Percentiles rank a stretch among this genome's conserved stretches.
Evolutionary conservation across 202 grass and related monocot species (phyloP).

Genomic region (Digitaria exilis): DNA sequence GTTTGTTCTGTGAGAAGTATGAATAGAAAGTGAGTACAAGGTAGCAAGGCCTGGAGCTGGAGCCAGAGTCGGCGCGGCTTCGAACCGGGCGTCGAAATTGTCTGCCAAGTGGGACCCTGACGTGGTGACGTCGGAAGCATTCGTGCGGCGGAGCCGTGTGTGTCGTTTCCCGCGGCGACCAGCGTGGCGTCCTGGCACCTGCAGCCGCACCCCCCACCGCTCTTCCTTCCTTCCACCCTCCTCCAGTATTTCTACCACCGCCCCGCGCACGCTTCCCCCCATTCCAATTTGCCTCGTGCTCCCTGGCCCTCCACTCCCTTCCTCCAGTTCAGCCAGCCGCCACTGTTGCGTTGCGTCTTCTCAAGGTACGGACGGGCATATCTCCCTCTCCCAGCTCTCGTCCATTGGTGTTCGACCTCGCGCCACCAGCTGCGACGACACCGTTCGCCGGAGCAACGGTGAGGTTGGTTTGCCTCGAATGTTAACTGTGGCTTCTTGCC

Average conservation of each 20-base stretch:
- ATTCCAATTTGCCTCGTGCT: background rate
- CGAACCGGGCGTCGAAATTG: background rate
- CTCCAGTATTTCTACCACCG: background rate
- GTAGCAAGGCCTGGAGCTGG: background rate
- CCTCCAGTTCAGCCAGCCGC: background rate
- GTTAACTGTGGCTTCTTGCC: background rate
- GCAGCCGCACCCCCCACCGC: background rate
- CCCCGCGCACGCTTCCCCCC: background rate
- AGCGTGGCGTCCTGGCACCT: background rate
- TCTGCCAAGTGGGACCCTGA: background rate
- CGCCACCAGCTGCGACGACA: background rate
- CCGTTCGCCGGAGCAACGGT: background rate
- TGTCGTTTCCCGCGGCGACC: slow-evolving; percentile 1
- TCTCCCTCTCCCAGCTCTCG: background rate
- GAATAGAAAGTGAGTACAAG: too few relatives aligned
- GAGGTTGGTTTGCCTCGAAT: background rate
- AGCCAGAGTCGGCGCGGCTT: background rate
- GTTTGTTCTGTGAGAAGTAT: too few relatives aligned
- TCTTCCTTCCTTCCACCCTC: background rate
- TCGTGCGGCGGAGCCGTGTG: background rate
- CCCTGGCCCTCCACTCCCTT: background rate
- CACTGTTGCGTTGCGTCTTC: background rate
- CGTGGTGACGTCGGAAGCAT: slow-evolving; percentile 30
- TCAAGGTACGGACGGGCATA: background rate
- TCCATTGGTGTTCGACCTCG: background rate